These are phyloP conservation scores for Artemisia argyi DNA, from an alignment of 129 eudicot species.

Conservation along the genomic window DNA sequence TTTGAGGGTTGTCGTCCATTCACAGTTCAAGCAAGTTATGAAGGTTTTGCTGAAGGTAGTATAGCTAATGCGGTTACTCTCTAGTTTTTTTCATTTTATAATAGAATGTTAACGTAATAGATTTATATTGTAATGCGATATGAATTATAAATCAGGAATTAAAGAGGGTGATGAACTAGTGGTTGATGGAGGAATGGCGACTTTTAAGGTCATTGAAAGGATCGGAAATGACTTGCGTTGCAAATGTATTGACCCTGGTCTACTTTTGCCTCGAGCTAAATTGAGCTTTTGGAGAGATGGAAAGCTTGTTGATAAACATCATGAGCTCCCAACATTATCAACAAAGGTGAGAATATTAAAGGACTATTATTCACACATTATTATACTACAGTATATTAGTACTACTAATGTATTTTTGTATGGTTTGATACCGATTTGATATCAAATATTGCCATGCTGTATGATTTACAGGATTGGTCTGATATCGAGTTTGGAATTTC, in stretches of 20 bases:
- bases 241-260: constrained; percentile 64
- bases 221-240: constrained; percentile 63
- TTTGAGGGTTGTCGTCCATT: constrained; percentile 64
- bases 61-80: not conserved
- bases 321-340: constrained; percentile 61
- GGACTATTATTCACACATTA: too few relatives aligned
- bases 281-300: constrained; percentile 80
- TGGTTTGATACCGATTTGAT: not conserved
- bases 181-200: constrained; percentile 86
- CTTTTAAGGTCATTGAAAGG: constrained; percentile 59
- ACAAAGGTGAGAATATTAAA: constrained; percentile 38
- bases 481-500: constrained; percentile 75
- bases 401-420: not conserved
- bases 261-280: constrained; percentile 68
- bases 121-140: not conserved
- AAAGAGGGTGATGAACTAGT: constrained; percentile 65
- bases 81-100: not conserved
- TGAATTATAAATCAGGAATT: constrained; percentile 38
- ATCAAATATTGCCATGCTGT: constrained; percentile 1
- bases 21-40: constrained; percentile 64
- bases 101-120: not conserved
- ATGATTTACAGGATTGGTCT: constrained; percentile 67
- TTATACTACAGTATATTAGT: not conserved
- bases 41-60: constrained; percentile 66
- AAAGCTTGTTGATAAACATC: constrained; percentile 51